phyloP scores from a whole-genome alignment of 441 rosid species.

The Viola pubescens region DNA sequence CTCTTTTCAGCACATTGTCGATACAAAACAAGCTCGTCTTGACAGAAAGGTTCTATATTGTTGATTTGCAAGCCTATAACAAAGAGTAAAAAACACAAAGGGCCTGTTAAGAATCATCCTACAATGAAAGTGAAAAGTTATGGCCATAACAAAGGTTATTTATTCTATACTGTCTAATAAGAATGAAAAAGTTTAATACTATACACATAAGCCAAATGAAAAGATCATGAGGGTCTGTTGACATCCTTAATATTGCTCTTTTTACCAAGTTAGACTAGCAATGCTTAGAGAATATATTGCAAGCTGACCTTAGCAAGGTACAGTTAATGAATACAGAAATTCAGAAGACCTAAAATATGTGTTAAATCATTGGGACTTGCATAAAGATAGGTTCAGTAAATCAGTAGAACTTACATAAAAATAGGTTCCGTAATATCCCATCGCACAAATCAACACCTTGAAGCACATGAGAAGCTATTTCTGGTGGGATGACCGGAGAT shows the following conservation, averaged over 20 bases:
- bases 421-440: conserved; percentile 71
- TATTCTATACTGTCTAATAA: background rate
- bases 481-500: conserved; percentile 80
- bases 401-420: conserved; percentile 56
- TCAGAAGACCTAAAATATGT: background rate
- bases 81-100: conserved; percentile 9
- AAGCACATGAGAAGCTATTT: conserved; percentile 87
- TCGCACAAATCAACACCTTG: conserved; percentile 82
- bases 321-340: background rate
- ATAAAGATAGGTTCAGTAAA: too few relatives aligned
- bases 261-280: background rate
- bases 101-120: background rate
- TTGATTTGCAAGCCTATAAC: conserved; percentile 74
- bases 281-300: background rate
- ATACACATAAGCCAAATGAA: background rate
- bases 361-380: too few relatives aligned
- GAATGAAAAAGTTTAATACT: background rate
- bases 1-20: conserved; percentile 73
- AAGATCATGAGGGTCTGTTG: background rate
- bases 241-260: background rate
- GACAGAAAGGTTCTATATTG: conserved; percentile 89
- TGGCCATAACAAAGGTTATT: background rate
- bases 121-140: conserved; percentile 1
- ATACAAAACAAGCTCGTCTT: conserved; percentile 82
- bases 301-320: background rate